Evolutionary conservation across 768 basidiomycete species (phyloP), one percentile per base, ranked within the genome.

Genomic region (Pilatotrama ljubarskyi): DNA sequence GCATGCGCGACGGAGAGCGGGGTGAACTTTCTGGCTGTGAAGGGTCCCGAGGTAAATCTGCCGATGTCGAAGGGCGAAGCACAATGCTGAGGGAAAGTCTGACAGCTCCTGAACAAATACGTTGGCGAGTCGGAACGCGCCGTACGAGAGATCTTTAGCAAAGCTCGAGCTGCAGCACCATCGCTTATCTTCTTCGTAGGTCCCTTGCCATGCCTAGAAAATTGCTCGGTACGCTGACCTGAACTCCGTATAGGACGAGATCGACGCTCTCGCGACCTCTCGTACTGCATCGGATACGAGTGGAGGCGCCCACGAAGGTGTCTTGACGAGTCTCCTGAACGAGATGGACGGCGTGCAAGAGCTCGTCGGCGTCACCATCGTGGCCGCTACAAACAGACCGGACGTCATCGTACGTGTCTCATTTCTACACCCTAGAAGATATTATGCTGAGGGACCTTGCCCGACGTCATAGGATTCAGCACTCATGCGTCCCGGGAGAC

Each of bases 311-410:
- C 90, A 94, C 66, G 90, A 93, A 65, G 95, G 97, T 8, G 93
- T 98, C 13, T 80, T 99, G 8, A 95, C 95, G 1, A 96, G 87
- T 61, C 78, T 99, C 13, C 72, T 99, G 56, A 98, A 96, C 69
- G 97, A 99, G 71, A 98, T 98, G 94, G 97, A 98, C 69, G 97
- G 97, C 18, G 91, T 98, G 0, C 93, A 98, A 73, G 94, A 96
- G 74, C 79, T 98, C 18, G 78, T 90, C 17, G 95, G 95, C 0
- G 97, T 99, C n/a, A 95, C 93, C 0, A 84, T 98, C 35, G 84
- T 99, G 10, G 97, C 94, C 1, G 97, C 97, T 0, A 99, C 97
- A 13, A 98, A 99, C 71, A 77, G 95, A 57, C 97, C 97, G 8
- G 95, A 97, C 61, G 85, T 86, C n/a, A 86, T 97, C 42, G 90